phyloP scores from a whole-genome alignment of 164 flowering plant species.

The Platanus orientalis region DNA sequence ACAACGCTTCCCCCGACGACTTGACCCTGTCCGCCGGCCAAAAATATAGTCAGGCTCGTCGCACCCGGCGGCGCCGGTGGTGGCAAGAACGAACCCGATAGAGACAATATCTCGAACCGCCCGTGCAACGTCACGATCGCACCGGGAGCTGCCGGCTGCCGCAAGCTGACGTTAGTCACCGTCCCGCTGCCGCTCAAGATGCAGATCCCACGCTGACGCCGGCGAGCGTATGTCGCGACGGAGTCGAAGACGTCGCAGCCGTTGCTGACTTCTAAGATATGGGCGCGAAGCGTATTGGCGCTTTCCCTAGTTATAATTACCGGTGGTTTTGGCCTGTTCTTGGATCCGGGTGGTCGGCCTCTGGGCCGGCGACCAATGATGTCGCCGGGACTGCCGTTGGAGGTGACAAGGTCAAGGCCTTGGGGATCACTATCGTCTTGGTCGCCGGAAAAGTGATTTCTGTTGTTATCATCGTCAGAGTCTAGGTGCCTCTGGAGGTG shows the following conservation, averaged over 20 bases:
- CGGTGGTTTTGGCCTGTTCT: slow-evolving; percentile 80
- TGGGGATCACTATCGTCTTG: slow-evolving; percentile 24
- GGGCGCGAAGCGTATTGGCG: slow-evolving; percentile 77
- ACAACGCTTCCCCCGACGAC: slow-evolving; percentile 86
- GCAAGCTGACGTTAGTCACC: slow-evolving; percentile 68
- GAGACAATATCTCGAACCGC: slow-evolving; percentile 72
- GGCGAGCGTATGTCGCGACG: slow-evolving; percentile 59
- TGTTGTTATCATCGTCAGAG: slow-evolving; percentile 30
- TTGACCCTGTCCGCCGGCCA: slow-evolving; percentile 88
- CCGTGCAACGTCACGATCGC: slow-evolving; percentile 71
- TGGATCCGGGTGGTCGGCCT: slow-evolving; percentile 79
- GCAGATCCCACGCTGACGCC: slow-evolving; percentile 79
- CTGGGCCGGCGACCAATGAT: slow-evolving; percentile 54
- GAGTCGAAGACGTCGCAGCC: slow-evolving; percentile 76
- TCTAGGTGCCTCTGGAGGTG: slow-evolving; percentile 36
- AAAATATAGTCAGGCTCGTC: slow-evolving; percentile 62
- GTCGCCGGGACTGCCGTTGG: slow-evolving; percentile 38
- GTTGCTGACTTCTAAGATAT: slow-evolving; percentile 61
- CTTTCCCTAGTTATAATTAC: slow-evolving; percentile 78
- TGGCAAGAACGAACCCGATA: slow-evolving; percentile 81
- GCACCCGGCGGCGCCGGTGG: slow-evolving; percentile 96
- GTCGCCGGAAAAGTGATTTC: slow-evolving; percentile 25
- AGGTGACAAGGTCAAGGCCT: slow-evolving; percentile 33
- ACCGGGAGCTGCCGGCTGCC: slow-evolving; percentile 64
- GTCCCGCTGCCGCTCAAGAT: slow-evolving; percentile 70